Base-by-base conservation (phyloP, 208 protist species). In the Eutreptiella sp. region DNA sequence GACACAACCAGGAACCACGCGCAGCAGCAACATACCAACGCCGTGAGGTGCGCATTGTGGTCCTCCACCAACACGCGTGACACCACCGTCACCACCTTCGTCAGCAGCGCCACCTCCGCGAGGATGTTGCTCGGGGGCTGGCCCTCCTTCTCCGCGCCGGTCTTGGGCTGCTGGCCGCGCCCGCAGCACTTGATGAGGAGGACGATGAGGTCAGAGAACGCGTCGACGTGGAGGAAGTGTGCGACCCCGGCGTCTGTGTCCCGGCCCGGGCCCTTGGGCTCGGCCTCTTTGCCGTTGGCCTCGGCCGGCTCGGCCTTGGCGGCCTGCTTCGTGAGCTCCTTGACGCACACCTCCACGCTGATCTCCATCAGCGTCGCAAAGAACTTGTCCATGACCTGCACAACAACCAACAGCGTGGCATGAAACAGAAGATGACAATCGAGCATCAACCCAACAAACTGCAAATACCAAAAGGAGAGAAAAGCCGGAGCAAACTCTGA, bases 161-260 rank as follows among this genome's bases (percentile, higher is more conserved):
- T 38, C 9, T 47, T 21, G 45, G 53, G 7, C n/a, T 46, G 21
- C 52, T 79, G 62, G 46, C 80, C 79, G 31, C 81, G 53, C 3
- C 78, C 82, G 62, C 80, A 89, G 70, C 83, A 88, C 48, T 64
- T 80, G 36, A 94, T 64, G 39, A 98, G 75, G 41, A 95, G 55
- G 23, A 89, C 70, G 14, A 96, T 79, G 38, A 98, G 74, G 57
- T 94, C 92, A n/a, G 80, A 81, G 57, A 95, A 88, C 21, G 83
- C 87, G 58, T 98, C 93, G 19, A 87, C 58, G 14, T 66, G 46
- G 2, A 35, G 28, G 58, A 61, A 73, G 31, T 7, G 9, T n/a
- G 5, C n/a, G n/a, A 33, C 27, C 14, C 7, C 42, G 7, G 16
- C 28, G 9, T 4, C 2, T 4, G 9, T 5, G 14, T 9, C 48